Evolutionary conservation across 768 basidiomycete species (phyloP), one percentile per base, ranked within the genome.

Genomic region (Boletus sp.): DNA sequence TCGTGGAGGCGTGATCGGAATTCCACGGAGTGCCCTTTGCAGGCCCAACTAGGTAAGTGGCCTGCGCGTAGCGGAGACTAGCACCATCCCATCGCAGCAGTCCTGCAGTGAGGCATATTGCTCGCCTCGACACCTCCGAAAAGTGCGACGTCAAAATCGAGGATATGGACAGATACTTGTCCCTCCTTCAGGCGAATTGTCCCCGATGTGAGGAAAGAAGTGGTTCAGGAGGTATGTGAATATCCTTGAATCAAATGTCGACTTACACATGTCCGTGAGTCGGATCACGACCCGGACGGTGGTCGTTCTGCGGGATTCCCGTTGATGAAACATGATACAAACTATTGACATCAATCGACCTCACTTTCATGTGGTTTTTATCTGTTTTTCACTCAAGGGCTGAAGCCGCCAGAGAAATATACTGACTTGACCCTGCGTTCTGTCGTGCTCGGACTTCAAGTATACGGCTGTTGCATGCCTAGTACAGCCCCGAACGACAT

Each of bases 11-110:
- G 30, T 48, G 7, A 47, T 51, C 61, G 67, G 62, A 62, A 59
- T 44, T 67, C 68, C 70, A 70, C 63, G 70, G 62, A 49, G 50
- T 52, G 32, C 3, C 47, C 42, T 45, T 41, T 52, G 55, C 20
- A 47, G 42, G 17, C 37, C 55, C 6, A 50, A 37, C 54, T 28
- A 33, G 51, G 47, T 57, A 54, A 39, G 47, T 8, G 20, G 20
- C 36, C 45, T 50, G 55, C 45, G 39, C 32, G 40, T 50, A 47
- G 45, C 35, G 47, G 52, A 52, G 51, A 51, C 49, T 18, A 50
- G 20, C 17, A 46, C 37, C 47, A 35, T 28, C 39, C 42, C 48
- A 50, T 57, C 51, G 20, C 5, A 39, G 32, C 50, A 53, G 33
- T 36, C 37, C 37, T 53, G 44, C n/a, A 20, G 15, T 24, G 58